phyloP scores from a whole-genome alignment of 345 rosid genomes.

The Limnanthes douglasii region DNA sequence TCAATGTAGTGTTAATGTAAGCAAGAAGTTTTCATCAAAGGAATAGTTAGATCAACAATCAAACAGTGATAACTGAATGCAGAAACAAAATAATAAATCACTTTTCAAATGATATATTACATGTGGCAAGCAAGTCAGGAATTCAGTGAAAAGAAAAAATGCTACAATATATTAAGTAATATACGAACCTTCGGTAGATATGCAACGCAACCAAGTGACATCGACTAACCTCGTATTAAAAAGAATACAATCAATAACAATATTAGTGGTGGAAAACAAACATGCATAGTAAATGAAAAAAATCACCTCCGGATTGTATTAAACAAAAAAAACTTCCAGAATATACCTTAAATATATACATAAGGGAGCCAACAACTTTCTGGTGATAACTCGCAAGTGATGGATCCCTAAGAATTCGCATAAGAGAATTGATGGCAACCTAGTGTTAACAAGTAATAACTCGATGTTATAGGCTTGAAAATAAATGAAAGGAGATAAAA shows the following conservation, averaged over 20 bases:
- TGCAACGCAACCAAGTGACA: constrained; percentile 96
- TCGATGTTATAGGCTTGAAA: too few species aligned
- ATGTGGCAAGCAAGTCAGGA: too few species aligned
- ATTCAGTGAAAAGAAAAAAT: background rate
- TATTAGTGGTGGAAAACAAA: constrained; percentile 1
- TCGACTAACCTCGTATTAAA: constrained; percentile 67
- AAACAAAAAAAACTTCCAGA: constrained; percentile 1
- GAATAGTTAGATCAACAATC: too few species aligned
- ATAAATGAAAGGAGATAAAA: constrained; percentile 8
- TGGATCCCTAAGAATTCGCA: constrained; percentile 96
- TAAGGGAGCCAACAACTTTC: constrained; percentile 93
- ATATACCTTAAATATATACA: constrained; percentile 92
- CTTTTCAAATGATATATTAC: too few species aligned
- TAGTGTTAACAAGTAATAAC: too few species aligned
- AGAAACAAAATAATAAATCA: too few species aligned
- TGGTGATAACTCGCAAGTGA: constrained; percentile 93
- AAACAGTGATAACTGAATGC: too few species aligned
- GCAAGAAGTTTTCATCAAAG: too few species aligned
- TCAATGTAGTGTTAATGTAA: too few species aligned
- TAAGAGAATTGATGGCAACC: constrained; percentile 97
- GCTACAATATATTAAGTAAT: constrained; percentile 7
- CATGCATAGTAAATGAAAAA: background rate
- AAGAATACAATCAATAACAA: constrained; percentile 6
- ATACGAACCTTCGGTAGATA: constrained; percentile 85
- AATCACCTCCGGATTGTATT: constrained; percentile 1